Base-by-base conservation (phyloP, 192 early-diverging fungal species). In the Linnemannia schmuckeri region DNA sequence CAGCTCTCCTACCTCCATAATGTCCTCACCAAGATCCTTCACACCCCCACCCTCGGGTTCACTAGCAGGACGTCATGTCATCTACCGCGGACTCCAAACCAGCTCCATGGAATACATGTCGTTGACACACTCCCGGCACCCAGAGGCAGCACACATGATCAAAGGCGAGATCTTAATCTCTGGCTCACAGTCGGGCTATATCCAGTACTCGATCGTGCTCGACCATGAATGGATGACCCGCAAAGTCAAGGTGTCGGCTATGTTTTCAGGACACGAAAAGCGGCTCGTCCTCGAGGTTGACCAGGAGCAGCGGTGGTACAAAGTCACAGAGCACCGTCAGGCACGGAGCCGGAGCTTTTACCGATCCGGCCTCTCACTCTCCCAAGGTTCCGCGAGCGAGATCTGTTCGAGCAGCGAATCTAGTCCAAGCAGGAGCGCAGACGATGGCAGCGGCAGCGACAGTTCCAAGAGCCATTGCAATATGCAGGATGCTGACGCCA, bases 71-170 rank as follows among this genome's bases (percentile, higher is more conserved):
- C 54, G 75, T 17, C 79, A 81, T 78, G 79, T 78, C 41, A 87
- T 87, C 47, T 87, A 87, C 47, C 76, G 85, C 37, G 80, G 85
- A 2, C 70, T 87, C 8, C 55, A 12, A 33, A 81, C 77, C 42
- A 87, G 80, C 76, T 87, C 85, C 20, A 87, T 87, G 85, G 85
- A 87, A 57, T 86, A 86, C 63, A 78, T 81, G 80, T 87, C 85
- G 18, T 40, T 87, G 38, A 87, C 85, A n/a, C 79, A 81, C 44
- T 78, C 85, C 10, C 27, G 78, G 54, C 57, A 87, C 40, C 37
- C 79, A 10, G 85, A 87, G 17, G 79, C 85, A 35, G 85, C 80
- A 18, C 85, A 87, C 30, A 87, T 87, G 85, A 41, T 81, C 52
- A 87, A 80, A 27, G 84, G 84, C 27, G 84, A 86, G 63, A 86